phyloP scores from a whole-genome alignment of 768 basidiomycete species.

The Lactarius sanguifluus region DNA sequence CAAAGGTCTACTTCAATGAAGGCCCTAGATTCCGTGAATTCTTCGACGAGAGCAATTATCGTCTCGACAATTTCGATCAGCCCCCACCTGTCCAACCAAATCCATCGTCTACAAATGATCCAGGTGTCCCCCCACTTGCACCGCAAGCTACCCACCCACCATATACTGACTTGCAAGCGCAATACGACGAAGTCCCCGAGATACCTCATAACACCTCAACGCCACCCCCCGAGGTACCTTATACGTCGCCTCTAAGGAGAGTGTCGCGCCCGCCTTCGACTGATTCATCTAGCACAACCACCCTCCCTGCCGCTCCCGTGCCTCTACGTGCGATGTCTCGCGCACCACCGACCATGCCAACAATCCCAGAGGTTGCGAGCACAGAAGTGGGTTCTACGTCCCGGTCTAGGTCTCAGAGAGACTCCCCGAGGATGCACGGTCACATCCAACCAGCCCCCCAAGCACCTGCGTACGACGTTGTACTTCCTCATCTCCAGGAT shows the following conservation, averaged over 20 bases:
- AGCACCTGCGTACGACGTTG: background rate
- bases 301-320: conserved; percentile 23
- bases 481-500: conserved; percentile 1
- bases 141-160: conserved; percentile 8
- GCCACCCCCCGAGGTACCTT: background rate
- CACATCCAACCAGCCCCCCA: conserved; percentile 1
- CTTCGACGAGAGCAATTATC: conserved; percentile 15
- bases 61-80: conserved; percentile 20
- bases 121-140: background rate
- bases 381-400: conserved; percentile 21
- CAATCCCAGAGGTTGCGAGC: conserved; percentile 29
- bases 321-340: conserved; percentile 5
- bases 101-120: background rate
- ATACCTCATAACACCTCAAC: background rate
- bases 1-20: background rate
- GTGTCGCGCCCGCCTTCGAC: conserved; percentile 4
- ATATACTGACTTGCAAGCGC: conserved; percentile 6
- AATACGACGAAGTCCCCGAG: background rate
- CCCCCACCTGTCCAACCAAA: conserved; percentile 4
- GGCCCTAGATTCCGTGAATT: conserved; percentile 19
- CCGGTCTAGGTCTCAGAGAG: conserved; percentile 14
- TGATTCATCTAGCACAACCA: conserved; percentile 26
- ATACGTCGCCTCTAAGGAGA: conserved; percentile 1
- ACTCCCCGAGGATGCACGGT: background rate
- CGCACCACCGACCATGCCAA: conserved; percentile 21